Evolutionary conservation across 768 basidiomycete species (phyloP).

Genomic region (Daedaleopsis nitida): DNA sequence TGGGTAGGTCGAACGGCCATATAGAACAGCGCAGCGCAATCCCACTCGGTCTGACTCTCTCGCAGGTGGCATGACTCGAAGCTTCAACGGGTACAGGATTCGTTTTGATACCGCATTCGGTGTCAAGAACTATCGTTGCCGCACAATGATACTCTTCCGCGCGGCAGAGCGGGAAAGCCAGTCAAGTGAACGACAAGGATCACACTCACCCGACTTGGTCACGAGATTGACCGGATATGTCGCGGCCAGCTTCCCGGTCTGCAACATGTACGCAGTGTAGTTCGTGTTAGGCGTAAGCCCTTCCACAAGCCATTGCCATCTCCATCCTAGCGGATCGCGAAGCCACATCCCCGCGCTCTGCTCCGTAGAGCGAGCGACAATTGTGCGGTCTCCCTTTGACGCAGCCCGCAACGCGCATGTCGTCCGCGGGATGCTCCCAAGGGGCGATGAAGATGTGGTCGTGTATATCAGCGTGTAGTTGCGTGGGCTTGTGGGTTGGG

Average conservation of each 20-base stretch:
- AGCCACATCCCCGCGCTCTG: constrained; percentile 57
- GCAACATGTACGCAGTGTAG: constrained; percentile 73
- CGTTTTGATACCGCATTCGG: no score
- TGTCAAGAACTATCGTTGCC: no score
- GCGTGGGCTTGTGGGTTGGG: constrained; percentile 33
- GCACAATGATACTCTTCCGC: no score
- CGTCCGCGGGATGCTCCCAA: constrained; percentile 52
- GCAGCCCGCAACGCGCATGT: constrained; percentile 56
- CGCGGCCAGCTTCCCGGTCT: constrained; percentile 52
- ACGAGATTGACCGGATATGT: constrained; percentile 69
- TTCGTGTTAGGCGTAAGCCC: constrained; percentile 67
- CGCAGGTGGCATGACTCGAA: not conserved
- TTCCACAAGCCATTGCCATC: constrained; percentile 67
- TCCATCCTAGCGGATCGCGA: constrained; percentile 58
- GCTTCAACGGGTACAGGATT: no score
- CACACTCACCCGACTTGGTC: constrained; percentile 69
- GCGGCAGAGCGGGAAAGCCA: no score
- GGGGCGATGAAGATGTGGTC: constrained; percentile 43
- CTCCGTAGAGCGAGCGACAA: constrained; percentile 37
- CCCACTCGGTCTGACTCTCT: not conserved
- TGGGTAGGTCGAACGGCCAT: no score
- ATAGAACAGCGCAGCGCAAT: no score
- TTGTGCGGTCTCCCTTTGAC: constrained; percentile 14
- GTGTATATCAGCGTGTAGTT: constrained; percentile 58
- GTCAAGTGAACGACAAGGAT: not conserved